Conservation (phyloP, 208 protist species). For the Acanthamoeba quina region DNA sequence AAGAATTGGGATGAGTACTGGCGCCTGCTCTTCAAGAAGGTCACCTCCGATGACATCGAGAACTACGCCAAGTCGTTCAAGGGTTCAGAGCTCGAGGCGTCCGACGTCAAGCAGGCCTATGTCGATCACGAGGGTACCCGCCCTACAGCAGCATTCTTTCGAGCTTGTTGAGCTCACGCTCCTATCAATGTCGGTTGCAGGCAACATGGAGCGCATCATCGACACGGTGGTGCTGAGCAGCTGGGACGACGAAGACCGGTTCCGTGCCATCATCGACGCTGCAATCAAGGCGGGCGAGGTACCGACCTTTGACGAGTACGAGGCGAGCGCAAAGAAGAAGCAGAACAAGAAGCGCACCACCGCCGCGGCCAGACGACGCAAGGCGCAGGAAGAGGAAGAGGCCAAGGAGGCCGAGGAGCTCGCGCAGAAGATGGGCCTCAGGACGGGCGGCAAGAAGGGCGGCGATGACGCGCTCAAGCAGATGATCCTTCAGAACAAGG, state of each 20-base stretch:
- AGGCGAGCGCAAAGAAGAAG: not conserved
- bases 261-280: slow-evolving; percentile 39
- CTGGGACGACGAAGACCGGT: slow-evolving; percentile 65
- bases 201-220: slow-evolving; percentile 62
- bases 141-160: not conserved
- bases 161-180: not conserved
- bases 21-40: slow-evolving; percentile 64
- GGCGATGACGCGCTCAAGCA: slow-evolving; percentile 19
- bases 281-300: slow-evolving; percentile 15
- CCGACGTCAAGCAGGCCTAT: slow-evolving; percentile 55
- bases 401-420: slow-evolving; percentile 64
- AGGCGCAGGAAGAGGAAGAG: slow-evolving; percentile 1
- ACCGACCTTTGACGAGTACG: not conserved
- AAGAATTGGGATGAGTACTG: slow-evolving; percentile 64
- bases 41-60: slow-evolving; percentile 52
- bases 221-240: slow-evolving; percentile 43
- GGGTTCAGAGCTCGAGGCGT: slow-evolving; percentile 6
- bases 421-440: slow-evolving; percentile 36
- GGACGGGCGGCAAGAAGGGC: not conserved
- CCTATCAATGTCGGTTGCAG: not conserved
- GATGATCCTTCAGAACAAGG: slow-evolving; percentile 35
- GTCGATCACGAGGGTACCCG: slow-evolving; percentile 16
- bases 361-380: not conserved
- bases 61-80: slow-evolving; percentile 53
- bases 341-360: not conserved